A percentile compares a stretch with the other conserved stretches of the same genome.
Conservation (phyloP, 1,284 basidiomycete genomes). For the Dichomitus squalens region DNA sequence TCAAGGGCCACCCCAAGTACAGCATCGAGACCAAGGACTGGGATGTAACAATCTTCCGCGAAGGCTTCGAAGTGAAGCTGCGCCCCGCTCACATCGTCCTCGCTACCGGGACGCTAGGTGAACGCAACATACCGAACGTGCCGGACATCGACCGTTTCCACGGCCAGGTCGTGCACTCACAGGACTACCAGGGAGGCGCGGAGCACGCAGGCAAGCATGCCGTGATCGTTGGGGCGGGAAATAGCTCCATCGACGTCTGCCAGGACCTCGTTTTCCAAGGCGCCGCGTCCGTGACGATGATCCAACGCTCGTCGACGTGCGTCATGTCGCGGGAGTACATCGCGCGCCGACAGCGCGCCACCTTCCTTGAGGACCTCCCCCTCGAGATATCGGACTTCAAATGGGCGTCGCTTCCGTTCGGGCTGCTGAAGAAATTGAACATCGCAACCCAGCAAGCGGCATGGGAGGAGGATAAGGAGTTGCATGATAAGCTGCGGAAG, state of each 20-base stretch:
- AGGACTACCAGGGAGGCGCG: slow-evolving; percentile 39
- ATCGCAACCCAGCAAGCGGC: slow-evolving; percentile 24
- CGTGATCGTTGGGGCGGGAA: slow-evolving; percentile 53
- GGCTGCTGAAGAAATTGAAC: slow-evolving; percentile 37
- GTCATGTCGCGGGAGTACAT: slow-evolving; percentile 33
- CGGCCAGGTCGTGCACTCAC: slow-evolving; percentile 47
- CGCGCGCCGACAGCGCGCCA: slow-evolving; percentile 21
- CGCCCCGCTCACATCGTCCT: slow-evolving; percentile 60
- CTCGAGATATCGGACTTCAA: slow-evolving; percentile 50
- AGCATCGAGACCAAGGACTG: slow-evolving; percentile 47
- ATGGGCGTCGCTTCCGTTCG: slow-evolving; percentile 43
- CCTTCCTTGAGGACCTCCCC: slow-evolving; percentile 47
- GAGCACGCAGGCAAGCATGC: slow-evolving; percentile 47
- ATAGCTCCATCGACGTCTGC: slow-evolving; percentile 48
- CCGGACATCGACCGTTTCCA: slow-evolving; percentile 41
- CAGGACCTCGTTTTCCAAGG: slow-evolving; percentile 48
- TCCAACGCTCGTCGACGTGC: slow-evolving; percentile 35
- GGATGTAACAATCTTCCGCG: slow-evolving; percentile 49
- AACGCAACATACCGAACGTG: slow-evolving; percentile 46
- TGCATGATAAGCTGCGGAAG: slow-evolving; percentile 56
- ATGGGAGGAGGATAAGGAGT: slow-evolving; percentile 40
- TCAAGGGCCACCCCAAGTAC: slow-evolving; percentile 35
- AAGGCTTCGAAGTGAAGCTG: slow-evolving; percentile 46
- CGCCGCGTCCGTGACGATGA: slow-evolving; percentile 35
- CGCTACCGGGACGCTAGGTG: slow-evolving; percentile 56